Conservation (phyloP, 2,329 filamentous ascomycete genomes). For the Alternaria rosae region DNA sequence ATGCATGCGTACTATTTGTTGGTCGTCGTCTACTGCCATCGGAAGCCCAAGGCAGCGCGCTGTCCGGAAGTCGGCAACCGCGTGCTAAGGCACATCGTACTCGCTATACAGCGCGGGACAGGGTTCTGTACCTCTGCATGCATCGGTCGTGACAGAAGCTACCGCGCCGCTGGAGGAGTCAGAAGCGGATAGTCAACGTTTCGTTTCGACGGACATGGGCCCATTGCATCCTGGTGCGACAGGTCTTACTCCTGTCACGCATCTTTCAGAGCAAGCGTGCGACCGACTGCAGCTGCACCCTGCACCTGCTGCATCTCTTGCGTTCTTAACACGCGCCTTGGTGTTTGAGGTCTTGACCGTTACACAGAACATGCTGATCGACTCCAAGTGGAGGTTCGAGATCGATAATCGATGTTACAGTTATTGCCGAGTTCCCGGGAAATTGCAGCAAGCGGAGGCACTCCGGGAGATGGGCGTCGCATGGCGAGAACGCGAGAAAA, state of each 20-base stretch:
- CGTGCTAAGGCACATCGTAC: constrained; percentile 1
- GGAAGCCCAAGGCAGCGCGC: not conserved
- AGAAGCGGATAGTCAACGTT: constrained; percentile 23
- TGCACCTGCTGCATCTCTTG: constrained; percentile 7
- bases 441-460: constrained; percentile 7
- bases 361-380: not conserved
- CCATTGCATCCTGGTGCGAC: constrained; percentile 36
- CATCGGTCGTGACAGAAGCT: constrained; percentile 4
- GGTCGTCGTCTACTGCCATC: constrained; percentile 4
- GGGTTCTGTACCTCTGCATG: not conserved
- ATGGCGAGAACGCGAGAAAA: not conserved
- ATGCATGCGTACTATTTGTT: not conserved
- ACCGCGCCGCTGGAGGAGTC: constrained; percentile 11
- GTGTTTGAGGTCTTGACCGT: not conserved
- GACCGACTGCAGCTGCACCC: constrained; percentile 13
- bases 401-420: not conserved
- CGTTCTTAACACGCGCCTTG: constrained; percentile 1
- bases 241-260: constrained; percentile 21
- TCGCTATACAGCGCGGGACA: not conserved
- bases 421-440: constrained; percentile 5
- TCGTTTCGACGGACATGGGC: constrained; percentile 25
- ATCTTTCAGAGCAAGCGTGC: constrained; percentile 12
- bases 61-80: not conserved
- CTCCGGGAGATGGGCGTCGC: constrained; percentile 13
- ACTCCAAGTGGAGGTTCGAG: not conserved